A percentile compares a stretch with the other conserved stretches of the same genome.
These are phyloP conservation scores for Skeletonema grethae DNA, from an alignment of 108 stramenopile genomes.

Conservation along the genomic window DNA sequence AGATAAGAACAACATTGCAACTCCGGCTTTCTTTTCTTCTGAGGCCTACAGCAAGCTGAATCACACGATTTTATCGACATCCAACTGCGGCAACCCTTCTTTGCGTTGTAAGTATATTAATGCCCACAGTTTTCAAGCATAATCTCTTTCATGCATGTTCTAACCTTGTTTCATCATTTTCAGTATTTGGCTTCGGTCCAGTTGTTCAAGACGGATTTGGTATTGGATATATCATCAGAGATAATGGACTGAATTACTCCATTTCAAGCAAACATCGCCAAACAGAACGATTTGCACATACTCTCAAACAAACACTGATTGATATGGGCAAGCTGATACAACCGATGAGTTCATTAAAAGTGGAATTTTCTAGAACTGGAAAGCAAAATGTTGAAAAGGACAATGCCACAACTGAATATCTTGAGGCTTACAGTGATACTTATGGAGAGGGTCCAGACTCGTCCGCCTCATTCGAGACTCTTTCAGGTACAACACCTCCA, in stretches of 20 bases:
- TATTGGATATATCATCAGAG: slow-evolving; percentile 89
- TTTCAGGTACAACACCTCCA: not conserved
- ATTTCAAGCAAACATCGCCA: slow-evolving; percentile 83
- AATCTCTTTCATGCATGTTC: not conserved
- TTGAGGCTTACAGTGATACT: slow-evolving; percentile 26
- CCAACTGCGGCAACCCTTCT: slow-evolving; percentile 89
- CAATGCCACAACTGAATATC: slow-evolving; percentile 17
- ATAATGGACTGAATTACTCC: slow-evolving; percentile 69
- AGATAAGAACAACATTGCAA: slow-evolving; percentile 55
- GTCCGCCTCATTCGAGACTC: not conserved
- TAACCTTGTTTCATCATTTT: not conserved
- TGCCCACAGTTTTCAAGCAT: not conserved
- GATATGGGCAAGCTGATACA: slow-evolving; percentile 49
- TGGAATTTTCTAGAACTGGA: slow-evolving; percentile 10
- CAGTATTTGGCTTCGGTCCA: slow-evolving; percentile 87
- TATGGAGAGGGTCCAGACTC: slow-evolving; percentile 10
- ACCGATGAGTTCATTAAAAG: slow-evolving; percentile 30
- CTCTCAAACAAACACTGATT: slow-evolving; percentile 56
- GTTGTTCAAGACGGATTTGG: slow-evolving; percentile 58
- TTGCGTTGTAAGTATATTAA: slow-evolving; percentile 39
- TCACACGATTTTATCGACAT: slow-evolving; percentile 83
- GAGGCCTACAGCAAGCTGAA: slow-evolving; percentile 70
- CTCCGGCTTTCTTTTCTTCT: slow-evolving; percentile 77
- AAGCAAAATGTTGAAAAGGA: not conserved
- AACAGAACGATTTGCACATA: slow-evolving; percentile 70